A percentile compares a stretch with the other conserved stretches of the same genome.
These are phyloP conservation scores for Globisporangium canariense DNA, from an alignment of 352 stramenopile species.

Conservation along the genomic window DNA sequence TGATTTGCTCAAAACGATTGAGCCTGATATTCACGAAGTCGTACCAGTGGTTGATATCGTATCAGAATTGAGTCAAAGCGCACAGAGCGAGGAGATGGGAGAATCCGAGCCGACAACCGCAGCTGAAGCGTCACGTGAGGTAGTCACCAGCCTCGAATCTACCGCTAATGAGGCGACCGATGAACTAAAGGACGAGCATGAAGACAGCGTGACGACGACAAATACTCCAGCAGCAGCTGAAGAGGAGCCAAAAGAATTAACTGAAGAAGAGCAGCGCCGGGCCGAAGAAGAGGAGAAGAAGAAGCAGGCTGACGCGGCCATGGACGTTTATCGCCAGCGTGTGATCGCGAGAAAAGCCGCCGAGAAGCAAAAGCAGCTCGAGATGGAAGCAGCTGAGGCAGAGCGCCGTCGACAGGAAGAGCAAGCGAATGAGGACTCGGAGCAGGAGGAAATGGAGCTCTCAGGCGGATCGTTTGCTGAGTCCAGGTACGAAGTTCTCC, in stretches of 20 bases:
- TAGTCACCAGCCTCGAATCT: background rate
- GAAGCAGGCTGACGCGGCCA: conserved; percentile 49
- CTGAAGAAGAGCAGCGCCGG: conserved; percentile 31
- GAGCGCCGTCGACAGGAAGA: conserved; percentile 17
- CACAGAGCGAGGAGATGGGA: background rate
- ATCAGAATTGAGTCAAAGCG: background rate
- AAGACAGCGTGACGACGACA: background rate
- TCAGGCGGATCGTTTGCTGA: conserved; percentile 63
- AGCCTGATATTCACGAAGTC: background rate
- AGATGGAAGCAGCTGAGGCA: conserved; percentile 41
- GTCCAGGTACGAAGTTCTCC: conserved; percentile 41
- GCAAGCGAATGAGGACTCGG: conserved; percentile 24
- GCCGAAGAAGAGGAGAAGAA: conserved; percentile 48
- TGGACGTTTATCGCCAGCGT: conserved; percentile 64
- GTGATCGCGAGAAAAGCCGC: conserved; percentile 60
- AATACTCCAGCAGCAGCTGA: background rate
- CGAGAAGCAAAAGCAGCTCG: conserved; percentile 52
- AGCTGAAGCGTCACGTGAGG: background rate
- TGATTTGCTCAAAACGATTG: background rate
- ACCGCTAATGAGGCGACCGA: background rate
- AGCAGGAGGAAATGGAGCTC: conserved; percentile 47
- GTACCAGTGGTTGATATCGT: background rate
- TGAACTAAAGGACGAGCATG: background rate
- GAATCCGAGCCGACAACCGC: background rate
- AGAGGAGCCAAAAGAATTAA: conserved; percentile 24